Base-by-base conservation (phyloP, 1,284 basidiomycete species). In the Trametes versicolor region DNA sequence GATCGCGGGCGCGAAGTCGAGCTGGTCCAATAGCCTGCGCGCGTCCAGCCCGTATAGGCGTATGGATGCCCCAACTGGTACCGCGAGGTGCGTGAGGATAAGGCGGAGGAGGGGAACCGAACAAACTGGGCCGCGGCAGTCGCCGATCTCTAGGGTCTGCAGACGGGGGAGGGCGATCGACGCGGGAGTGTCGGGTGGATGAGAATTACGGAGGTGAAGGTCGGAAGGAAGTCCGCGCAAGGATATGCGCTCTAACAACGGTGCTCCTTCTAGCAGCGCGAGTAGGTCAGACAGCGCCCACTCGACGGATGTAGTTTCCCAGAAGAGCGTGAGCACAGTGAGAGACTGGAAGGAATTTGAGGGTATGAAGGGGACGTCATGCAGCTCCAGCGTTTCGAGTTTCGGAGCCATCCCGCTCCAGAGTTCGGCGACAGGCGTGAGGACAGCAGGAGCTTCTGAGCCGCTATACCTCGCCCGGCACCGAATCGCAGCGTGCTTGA, bases 361-460 rank as follows among this genome's bases (percentile, higher is more conserved):
- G 6, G 68, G 68, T 7, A 69, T 43, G 41, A 69, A 55, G 12
- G 68, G 68, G 6, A 69, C 47, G 45, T 66, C 68, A 47, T 66
- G 63, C 27, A 69, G 43, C 21, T 62, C 60, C 27, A 69, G 50
- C 9, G 37, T 57, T 47, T 49, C 54, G 27, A 69, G 55, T 17
- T 25, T 57, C 19, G 68, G 68, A 10, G 65, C 58, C 23, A 47
- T 23, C 7, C 65, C 68, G 10, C 37, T 10, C 54, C 65, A 69
- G 15, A 69, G 29, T 25, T 62, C 59, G 27, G 63, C 49, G 9
- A 51, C 41, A 8, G 57, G 25, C 9, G 52, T 36, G 12, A 29
- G 25, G 15, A 7, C 57, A 4, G 34, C 34, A 8, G 19, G 27
- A 19, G 32, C 41, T 9, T 49, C 57, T 4, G 41, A 15, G 13